These are phyloP conservation scores for Lactifluus piperatus DNA, from an alignment of 768 basidiomycete genomes.

Conservation along the genomic window DNA sequence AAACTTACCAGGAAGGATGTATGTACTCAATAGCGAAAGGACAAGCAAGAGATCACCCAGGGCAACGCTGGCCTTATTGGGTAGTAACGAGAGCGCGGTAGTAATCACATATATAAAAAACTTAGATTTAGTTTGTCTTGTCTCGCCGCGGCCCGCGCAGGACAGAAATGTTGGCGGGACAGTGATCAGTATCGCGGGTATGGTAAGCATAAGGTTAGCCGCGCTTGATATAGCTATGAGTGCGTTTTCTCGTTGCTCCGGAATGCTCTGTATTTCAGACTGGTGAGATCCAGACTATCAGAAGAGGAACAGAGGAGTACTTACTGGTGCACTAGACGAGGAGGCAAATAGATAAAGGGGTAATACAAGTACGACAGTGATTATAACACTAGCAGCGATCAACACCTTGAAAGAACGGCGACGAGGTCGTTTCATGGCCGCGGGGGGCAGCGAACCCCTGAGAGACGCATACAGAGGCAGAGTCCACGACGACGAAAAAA, in stretches of 20 bases:
- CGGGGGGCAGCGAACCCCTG: constrained; percentile 33
- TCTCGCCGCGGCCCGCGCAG: constrained; percentile 31
- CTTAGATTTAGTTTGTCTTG: constrained; percentile 40
- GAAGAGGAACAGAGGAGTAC: constrained; percentile 17
- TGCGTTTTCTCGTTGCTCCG: constrained; percentile 26
- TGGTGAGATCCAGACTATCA: constrained; percentile 7
- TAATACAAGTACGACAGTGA: constrained; percentile 43
- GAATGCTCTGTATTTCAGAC: constrained; percentile 22
- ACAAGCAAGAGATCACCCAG: constrained; percentile 43
- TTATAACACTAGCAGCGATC: constrained; percentile 39
- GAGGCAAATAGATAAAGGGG: constrained; percentile 51
- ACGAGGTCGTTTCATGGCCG: constrained; percentile 35
- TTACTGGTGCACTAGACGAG: constrained; percentile 34
- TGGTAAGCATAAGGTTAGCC: constrained; percentile 45
- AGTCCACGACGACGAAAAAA: constrained; percentile 57
- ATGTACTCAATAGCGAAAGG: constrained; percentile 46
- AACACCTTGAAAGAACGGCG: constrained; percentile 52
- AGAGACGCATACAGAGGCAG: constrained; percentile 57
- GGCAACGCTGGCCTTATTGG: constrained; percentile 30
- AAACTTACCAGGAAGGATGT: constrained; percentile 49
- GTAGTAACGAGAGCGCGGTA: constrained; percentile 39
- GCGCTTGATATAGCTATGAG: constrained; percentile 39
- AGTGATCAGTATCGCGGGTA: constrained; percentile 52
- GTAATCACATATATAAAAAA: constrained; percentile 34
- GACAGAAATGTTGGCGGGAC: constrained; percentile 45